Base-by-base conservation (phyloP, 768 basidiomycete genomes). In the Dacryopinax spathularia region DNA sequence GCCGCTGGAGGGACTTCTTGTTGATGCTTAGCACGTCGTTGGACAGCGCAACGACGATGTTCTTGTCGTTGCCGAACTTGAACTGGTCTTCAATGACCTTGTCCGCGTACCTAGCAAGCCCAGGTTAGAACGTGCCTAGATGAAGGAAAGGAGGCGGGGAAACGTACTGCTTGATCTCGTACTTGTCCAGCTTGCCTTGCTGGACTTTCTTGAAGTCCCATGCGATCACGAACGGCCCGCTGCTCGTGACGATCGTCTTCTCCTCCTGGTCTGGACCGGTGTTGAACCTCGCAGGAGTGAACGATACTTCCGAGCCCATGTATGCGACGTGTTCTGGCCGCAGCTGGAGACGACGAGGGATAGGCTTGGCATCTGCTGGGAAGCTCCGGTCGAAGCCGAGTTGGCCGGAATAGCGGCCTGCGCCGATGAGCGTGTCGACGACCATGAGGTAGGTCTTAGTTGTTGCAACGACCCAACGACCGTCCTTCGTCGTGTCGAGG, bases 141-240 rank as follows among this genome's bases (percentile, higher is more conserved):
- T 20, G 48, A 41, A 15, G 34, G 0, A 10, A 62, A 48, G 16
- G 34, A n/a, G 56, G 25, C 22, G 60, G 34, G 3, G 39, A 33
- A 27, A 69, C 76, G 63, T 56, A 78, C 77, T 87, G 87, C 81
- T 94, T 93, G 78, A 98, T 94, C 70, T 95, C 91, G 71, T 97
- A 98, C 73, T 88, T 88, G 75, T 92, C 90, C 41, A 88, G 79
- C 60, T 83, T 82, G 62, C 96, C 96, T 74, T 86, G 86, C 81
- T 95, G 97, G 67, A 98, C 89, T 71, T 94, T 92, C 44, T 81
- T 82, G 73, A 99, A 95, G 82, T 98, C 94, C 94, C 94, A 99
- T 5, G 92, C 93, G 70, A 97, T 82, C 64, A 97, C 89, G 68
- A 84, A 97, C 71, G 85, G 83, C 20, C 95, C 95, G 0, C 87